Evolutionary conservation across 495 filamentous ascomycete species (phyloP).

Genomic region (Coniosporium apollinis): DNA sequence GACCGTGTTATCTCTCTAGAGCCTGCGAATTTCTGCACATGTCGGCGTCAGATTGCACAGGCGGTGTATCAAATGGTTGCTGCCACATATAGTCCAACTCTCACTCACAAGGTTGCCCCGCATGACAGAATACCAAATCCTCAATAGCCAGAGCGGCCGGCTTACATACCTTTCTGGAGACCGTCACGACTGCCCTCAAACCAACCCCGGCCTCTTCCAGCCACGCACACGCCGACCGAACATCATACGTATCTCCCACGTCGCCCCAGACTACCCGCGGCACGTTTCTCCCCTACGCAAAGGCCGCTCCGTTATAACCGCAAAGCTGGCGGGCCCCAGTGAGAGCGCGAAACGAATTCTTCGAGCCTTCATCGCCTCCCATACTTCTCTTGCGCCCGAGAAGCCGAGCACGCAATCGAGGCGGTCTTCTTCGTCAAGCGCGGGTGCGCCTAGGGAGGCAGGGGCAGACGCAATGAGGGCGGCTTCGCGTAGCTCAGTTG

Average conservation of each 20-base stretch:
- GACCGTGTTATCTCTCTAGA: too few species aligned
- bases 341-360: slow-evolving; percentile 30
- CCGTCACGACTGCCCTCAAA: background rate
- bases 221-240: slow-evolving; percentile 1
- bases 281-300: too few species aligned
- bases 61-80: slow-evolving; percentile 1
- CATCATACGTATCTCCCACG: slow-evolving; percentile 1
- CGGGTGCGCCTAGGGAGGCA: background rate
- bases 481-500: background rate
- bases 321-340: slow-evolving; percentile 26
- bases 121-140: slow-evolving; percentile 1
- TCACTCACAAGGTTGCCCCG: background rate
- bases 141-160: background rate
- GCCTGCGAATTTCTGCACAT: too few species aligned
- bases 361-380: slow-evolving; percentile 21
- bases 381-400: background rate
- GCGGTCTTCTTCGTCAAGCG: background rate
- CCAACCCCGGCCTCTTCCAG: slow-evolving; percentile 1
- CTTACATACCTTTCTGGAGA: slow-evolving; percentile 1
- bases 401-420: background rate
- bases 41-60: too few species aligned
- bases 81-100: background rate
- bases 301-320: background rate
- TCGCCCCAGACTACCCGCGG: slow-evolving; percentile 1
- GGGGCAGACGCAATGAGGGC: slow-evolving; percentile 5